Evolutionary conservation across 2,329 filamentous ascomycete species (phyloP), one percentile per base, ranked within the genome.

Genomic region (Ceratocystiopsis brevicomis): DNA sequence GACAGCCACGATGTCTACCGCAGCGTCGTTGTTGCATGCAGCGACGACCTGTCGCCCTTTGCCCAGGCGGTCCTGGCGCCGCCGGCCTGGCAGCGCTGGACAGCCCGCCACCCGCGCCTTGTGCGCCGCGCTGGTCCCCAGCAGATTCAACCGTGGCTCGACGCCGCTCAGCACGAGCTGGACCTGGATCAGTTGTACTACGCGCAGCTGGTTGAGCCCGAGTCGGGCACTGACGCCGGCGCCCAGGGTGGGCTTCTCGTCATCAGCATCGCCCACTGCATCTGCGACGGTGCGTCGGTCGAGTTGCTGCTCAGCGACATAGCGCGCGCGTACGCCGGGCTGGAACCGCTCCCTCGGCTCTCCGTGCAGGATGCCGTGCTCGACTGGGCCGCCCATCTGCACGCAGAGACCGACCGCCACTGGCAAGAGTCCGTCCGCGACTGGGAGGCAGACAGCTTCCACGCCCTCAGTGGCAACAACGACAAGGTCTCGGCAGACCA

Each of bases 221-320:
- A 17, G 1, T 11, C 16, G 11, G 32, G 8, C 25, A 5, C 55
- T 6, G 39, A 43, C 21, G 43, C 46, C 1, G 30, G 37, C 2
- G n/a, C 37, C 14, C 34, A 41, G 2, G 42, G 25, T 56, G 57
- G 33, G 1, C 33, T 46, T 15, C 34, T 44, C 13, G 17, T 47
- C 21, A 37, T 43, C 35, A 44, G 42, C 48, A 54, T 60, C 46
- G 57, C 59, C 17, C 59, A 61, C 46, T 59, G 57, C 19, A 55
- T 61, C 14, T 59, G 58, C 38, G 58, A 61, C 38, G 59, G 58
- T 38, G 57, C 55, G 4, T 60, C 58, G 1, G 38, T 58, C 36
- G 51, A 59, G 39, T 47, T 59, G 6, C 54, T 61, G 6, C 48
- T 59, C 8, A 46, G 53, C 19, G 58, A 61, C 40, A 55, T 60